These are phyloP conservation scores for Arabidopsis hybrid DNA, from an alignment of 441 rosid genomes.

Conservation along the genomic window DNA sequence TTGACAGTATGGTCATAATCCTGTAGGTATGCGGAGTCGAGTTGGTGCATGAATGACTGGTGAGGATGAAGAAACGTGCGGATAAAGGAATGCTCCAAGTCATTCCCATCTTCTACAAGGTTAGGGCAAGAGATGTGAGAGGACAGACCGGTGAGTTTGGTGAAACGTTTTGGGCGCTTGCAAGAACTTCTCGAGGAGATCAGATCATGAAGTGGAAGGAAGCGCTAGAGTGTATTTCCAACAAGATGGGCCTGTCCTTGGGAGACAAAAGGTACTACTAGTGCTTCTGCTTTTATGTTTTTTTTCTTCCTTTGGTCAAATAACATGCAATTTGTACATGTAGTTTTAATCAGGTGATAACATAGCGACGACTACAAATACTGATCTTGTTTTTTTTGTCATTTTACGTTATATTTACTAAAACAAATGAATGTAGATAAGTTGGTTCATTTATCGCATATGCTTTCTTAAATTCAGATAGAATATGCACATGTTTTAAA, in stretches of 20 bases:
- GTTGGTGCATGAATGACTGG: constrained; percentile 15
- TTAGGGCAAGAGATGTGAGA: constrained; percentile 22
- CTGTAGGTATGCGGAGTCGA: background rate
- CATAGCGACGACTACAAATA: no score
- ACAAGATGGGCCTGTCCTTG: constrained; percentile 9
- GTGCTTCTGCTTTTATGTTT: no score
- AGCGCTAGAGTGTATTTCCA: constrained; percentile 3
- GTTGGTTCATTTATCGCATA: no score
- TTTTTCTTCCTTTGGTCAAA: no score
- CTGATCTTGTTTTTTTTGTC: no score
- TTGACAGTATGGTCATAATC: background rate
- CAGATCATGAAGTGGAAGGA: constrained; percentile 8
- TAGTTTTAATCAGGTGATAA: no score
- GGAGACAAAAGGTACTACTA: background rate
- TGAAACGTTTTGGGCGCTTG: background rate
- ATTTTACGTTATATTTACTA: no score
- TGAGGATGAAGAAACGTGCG: background rate
- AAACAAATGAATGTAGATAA: no score
- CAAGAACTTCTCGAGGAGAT: background rate
- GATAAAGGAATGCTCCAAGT: constrained; percentile 9
- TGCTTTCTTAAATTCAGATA: no score
- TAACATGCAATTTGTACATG: no score
- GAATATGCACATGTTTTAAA: no score
- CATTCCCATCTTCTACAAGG: constrained; percentile 18
- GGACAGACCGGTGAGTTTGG: background rate